Evolutionary conservation across 371 early-diverging fungal genomes (phyloP).

Genomic region (Mortierella sp.): DNA sequence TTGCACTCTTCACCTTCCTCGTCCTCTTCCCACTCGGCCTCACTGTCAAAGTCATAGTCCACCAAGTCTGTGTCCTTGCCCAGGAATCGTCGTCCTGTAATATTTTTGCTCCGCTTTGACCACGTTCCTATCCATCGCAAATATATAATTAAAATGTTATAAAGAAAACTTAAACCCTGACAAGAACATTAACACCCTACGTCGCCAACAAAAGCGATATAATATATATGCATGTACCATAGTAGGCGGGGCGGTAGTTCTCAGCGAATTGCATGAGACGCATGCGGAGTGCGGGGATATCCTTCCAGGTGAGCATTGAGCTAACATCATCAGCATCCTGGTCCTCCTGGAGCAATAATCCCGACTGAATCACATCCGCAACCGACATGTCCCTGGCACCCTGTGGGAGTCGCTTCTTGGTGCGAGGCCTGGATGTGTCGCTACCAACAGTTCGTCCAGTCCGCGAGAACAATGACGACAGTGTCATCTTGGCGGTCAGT

Average conservation of each 20-base stretch:
- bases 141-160: background rate
- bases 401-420: slow-evolving; percentile 32
- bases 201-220: no score
- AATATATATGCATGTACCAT: slow-evolving; percentile 61
- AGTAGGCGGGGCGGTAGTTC: slow-evolving; percentile 85
- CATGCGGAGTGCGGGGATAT: slow-evolving; percentile 66
- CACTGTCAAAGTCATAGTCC: slow-evolving; percentile 91
- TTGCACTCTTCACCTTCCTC: slow-evolving; percentile 91
- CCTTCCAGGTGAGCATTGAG: slow-evolving; percentile 51
- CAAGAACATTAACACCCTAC: background rate
- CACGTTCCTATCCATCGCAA: slow-evolving; percentile 72
- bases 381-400: slow-evolving; percentile 44
- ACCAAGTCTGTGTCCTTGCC: slow-evolving; percentile 71
- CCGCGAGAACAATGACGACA: slow-evolving; percentile 20
- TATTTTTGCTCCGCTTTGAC: slow-evolving; percentile 70
- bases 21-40: slow-evolving; percentile 93
- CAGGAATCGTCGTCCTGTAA: slow-evolving; percentile 76
- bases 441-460: background rate
- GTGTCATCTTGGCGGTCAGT: slow-evolving; percentile 12
- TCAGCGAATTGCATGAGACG: slow-evolving; percentile 81
- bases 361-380: slow-evolving; percentile 27
- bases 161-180: no score
- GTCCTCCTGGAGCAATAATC: slow-evolving; percentile 35
- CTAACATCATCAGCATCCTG: slow-evolving; percentile 45
- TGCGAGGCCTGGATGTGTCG: slow-evolving; percentile 15